phyloP scores from a whole-genome alignment of 2,329 filamentous ascomycete species.

The Albifimbria verrucaria region DNA sequence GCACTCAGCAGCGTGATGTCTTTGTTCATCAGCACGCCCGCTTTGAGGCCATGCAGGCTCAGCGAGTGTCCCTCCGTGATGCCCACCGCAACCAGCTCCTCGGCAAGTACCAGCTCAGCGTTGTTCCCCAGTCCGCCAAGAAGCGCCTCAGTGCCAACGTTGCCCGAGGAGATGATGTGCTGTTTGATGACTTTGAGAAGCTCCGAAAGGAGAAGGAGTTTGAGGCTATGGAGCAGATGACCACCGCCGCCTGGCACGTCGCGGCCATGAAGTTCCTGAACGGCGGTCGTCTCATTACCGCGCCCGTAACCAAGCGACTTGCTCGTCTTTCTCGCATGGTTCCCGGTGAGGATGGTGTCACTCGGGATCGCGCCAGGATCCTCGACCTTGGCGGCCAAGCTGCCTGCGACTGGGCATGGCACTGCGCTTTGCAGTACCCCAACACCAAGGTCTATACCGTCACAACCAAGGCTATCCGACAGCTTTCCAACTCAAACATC shows the following conservation, averaged over 20 bases:
- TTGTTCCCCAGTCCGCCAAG: conserved; percentile 65
- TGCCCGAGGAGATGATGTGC: conserved; percentile 65
- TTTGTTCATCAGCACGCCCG: conserved; percentile 83
- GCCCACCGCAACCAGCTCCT: conserved; percentile 77
- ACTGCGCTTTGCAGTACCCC: conserved; percentile 81
- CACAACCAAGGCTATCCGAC: conserved; percentile 67
- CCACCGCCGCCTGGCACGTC: conserved; percentile 58
- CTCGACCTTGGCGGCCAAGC: conserved; percentile 84
- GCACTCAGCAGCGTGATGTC: conserved; percentile 65
- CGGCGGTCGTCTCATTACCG: conserved; percentile 61
- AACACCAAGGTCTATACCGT: conserved; percentile 86
- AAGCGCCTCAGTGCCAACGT: conserved; percentile 71
- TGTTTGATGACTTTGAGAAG: conserved; percentile 61
- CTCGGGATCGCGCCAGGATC: conserved; percentile 60
- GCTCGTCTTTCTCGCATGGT: conserved; percentile 50
- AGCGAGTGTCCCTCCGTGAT: conserved; percentile 70
- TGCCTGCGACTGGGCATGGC: conserved; percentile 94
- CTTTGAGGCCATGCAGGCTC: conserved; percentile 83
- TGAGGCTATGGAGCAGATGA: conserved; percentile 73
- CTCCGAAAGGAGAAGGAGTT: conserved; percentile 71
- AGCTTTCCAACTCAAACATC: conserved; percentile 70
- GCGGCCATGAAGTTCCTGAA: conserved; percentile 59
- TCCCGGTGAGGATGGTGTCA: conserved; percentile 38
- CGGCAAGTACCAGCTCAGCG: conserved; percentile 78
- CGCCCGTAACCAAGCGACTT: conserved; percentile 61